phyloP scores from a whole-genome alignment of 495 filamentous ascomycete genomes.

The Aspergillus saccharolyticus region DNA sequence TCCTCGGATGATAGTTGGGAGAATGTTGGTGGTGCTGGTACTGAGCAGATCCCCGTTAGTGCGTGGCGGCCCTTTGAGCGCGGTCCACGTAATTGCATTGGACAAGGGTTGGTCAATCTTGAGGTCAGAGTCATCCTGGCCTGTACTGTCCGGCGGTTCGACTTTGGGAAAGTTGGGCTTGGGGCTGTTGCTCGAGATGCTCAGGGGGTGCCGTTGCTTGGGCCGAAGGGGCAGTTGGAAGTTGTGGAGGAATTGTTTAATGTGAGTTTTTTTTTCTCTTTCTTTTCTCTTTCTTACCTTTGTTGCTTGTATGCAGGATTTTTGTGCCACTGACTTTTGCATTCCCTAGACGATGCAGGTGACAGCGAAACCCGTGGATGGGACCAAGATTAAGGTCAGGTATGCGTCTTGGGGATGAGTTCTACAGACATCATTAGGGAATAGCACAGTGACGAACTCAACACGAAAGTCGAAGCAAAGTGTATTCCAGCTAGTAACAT shows the following conservation, averaged over 20 bases:
- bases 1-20: conserved; percentile 6
- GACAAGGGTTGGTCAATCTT: conserved; percentile 42
- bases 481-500: too few species aligned
- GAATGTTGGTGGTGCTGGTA: background rate
- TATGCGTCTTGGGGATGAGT: background rate
- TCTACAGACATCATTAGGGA: too few species aligned
- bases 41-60: conserved; percentile 19
- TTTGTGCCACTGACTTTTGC: too few species aligned
- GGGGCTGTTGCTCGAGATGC: conserved; percentile 29
- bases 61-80: conserved; percentile 44
- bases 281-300: background rate
- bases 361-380: conserved; percentile 21
- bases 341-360: conserved; percentile 12
- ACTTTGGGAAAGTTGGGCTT: conserved; percentile 42
- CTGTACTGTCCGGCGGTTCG: conserved; percentile 31
- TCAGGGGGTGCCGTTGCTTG: conserved; percentile 19
- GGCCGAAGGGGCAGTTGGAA: conserved; percentile 37
- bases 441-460: too few species aligned
- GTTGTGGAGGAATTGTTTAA: conserved; percentile 40
- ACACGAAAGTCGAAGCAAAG: too few species aligned
- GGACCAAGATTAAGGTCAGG: conserved; percentile 19
- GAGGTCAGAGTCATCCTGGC: conserved; percentile 41
- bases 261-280: conserved; percentile 27
- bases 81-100: conserved; percentile 47
- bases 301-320: too few species aligned